Evolutionary conservation across 306 rosid species (phyloP), one percentile per base, ranked within the genome.

Genomic region (Sophora flavescens): DNA sequence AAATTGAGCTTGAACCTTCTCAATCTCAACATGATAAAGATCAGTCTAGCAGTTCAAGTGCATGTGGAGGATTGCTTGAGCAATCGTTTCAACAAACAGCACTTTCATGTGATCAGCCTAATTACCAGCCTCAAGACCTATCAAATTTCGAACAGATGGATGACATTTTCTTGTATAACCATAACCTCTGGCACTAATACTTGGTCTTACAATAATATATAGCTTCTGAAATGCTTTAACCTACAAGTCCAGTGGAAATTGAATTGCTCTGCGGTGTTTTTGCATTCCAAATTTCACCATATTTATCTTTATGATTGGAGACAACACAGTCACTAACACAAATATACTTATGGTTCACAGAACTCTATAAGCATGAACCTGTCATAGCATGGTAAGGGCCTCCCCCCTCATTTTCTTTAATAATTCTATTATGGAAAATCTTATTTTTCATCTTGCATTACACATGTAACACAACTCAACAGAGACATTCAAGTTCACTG

Each of bases 81-180:
- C 88, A 84, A 62, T 82, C 85, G 35, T 81, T 67, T 80, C 86
- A 78, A 69, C 84, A 68, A 80, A 44, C 74, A 45, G 41, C 59
- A 41, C 58, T 61, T 69, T 82, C 86, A 0, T 13, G 70, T 50
- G 83, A 78, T 70, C 84, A 72, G 52, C 62, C 79, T 14, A 63
- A 76, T 47, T 72, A 72, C 71, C 88, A 84, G 62, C 90, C 83
- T 76, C 88, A 91, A 41, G 91, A 84, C 51, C 75, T 86, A 4
- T 86, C 82, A 2, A 85, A 87, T 75, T 88, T 89, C 42, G 87
- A 86, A 26, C 85, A 70, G 32, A 86, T 70, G 76, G 90, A 87
- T 75, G 93, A 90, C 91, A 88, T 86, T 72, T 90, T 86, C 96
- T 77, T 92, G 97, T 92, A 92, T 86, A 78, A 64, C 80, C 87